Base-by-base conservation (phyloP, 2,329 filamentous ascomycete species). In the Aspergillus persii region DNA sequence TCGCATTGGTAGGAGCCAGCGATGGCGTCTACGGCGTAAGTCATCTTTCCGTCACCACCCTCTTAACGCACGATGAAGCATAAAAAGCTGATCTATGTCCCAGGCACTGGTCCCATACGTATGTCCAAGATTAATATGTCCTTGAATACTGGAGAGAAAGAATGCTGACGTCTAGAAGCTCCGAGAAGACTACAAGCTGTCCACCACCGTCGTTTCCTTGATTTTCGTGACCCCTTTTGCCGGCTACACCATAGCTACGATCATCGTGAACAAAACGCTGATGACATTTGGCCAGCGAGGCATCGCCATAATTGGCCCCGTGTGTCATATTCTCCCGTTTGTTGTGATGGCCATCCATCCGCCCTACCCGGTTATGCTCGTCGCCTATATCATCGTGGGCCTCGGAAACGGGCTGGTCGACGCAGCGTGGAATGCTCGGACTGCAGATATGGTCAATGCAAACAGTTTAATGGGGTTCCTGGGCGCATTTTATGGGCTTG, bases 391-490 rank as follows among this genome's bases (percentile, higher is more conserved):
- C 49, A 64, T 77, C 18, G 69, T 70, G 8, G 76, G 75, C 0
- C 64, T 76, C 33, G 75, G 74, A 7, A 75, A 75, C 49, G 75
- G 74, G 1, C 63, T 75, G 8, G 70, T 73, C 29, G 75, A 86
- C 64, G 82, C 82, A 0, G 84, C 79, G 12, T 86, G 82, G 78
- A 84, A 83, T 62, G 81, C 83, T 0, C 85, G 83, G 81, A 81
- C 85, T n/a, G 90, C 89, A 11, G 87, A 86, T 67, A 89, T 93
- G 86, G 80, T 84, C 7, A 84, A 84, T 59, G 84, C 88, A 11
- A 92, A 92, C 69, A 86, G 91, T 69, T 79, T 92, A 0, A 81
- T 92, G 1, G 90, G 90, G 1, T 81, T 92, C 59, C 74, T 93
- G 29, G 89, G 92, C 70, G 88, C 84, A 0, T 84, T 84, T 41